Evolutionary conservation across 2,329 filamentous ascomycete species (phyloP).

Genomic region (Penicillium sp.): DNA sequence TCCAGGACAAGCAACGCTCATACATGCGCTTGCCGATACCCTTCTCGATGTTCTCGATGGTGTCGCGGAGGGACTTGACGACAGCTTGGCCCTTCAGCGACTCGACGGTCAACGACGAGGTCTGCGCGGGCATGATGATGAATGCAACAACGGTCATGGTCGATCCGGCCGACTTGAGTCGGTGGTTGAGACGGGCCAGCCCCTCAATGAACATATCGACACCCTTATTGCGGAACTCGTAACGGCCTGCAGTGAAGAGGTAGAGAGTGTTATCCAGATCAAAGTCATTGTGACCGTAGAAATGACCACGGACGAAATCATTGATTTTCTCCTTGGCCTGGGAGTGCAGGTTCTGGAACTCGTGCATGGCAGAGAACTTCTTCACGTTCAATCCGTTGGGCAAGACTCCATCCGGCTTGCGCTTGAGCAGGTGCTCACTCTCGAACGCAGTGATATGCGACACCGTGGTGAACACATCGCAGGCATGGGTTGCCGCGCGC

Average conservation of each 20-base stretch:
- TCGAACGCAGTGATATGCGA: constrained; percentile 99
- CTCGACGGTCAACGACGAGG: constrained; percentile 90
- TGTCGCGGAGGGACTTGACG: constrained; percentile 93
- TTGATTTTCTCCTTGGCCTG: constrained; percentile 97
- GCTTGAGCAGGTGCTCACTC: constrained; percentile 94
- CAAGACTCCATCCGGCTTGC: constrained; percentile 93
- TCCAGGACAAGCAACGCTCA: constrained; percentile 91
- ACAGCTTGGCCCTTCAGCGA: constrained; percentile 95
- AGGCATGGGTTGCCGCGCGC: constrained; percentile 84
- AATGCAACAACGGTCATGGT: constrained; percentile 96
- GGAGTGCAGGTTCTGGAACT: constrained; percentile 97
- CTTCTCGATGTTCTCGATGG: constrained; percentile 86
- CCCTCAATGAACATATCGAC: constrained; percentile 99
- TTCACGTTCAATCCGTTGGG: constrained; percentile 98
- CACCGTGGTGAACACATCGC: constrained; percentile 97
- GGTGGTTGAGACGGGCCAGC: constrained; percentile 88
- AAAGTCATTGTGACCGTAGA: constrained; percentile 98
- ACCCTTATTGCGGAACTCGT: constrained; percentile 97
- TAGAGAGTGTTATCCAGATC: constrained; percentile 96
- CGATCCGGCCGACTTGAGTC: constrained; percentile 79
- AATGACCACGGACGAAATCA: constrained; percentile 96
- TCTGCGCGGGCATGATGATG: constrained; percentile 98
- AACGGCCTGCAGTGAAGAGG: constrained; percentile 94
- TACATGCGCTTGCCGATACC: constrained; percentile 93
- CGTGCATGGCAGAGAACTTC: constrained; percentile 97